Base-by-base conservation (phyloP, 352 stramenopile genomes). In the Globisporangium camurandrum region DNA sequence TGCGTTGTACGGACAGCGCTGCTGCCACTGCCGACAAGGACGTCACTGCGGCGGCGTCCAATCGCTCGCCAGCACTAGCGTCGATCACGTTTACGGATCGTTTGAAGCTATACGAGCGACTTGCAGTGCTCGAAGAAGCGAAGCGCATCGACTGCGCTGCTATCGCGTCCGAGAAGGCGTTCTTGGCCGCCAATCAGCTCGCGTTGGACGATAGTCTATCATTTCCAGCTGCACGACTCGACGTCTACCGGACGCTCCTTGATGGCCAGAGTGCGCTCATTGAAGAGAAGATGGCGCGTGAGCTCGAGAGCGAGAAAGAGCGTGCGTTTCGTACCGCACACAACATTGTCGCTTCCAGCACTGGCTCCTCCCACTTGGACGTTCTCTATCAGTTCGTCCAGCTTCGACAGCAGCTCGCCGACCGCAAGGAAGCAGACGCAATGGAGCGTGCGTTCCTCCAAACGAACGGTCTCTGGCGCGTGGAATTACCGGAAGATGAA, bases 281-380 rank as follows among this genome's bases (percentile, higher is more conserved):
- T 6, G 75, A 87, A 14, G 75, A 84, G 42, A 80, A 79, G 44
- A 64, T 83, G 59, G 57, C 81, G 55, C 61, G 71, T 0, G 69
- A 87, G 33, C 41, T 81, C 7, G 49, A 60, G 17, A 14, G 63
- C 1, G 62, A 58, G 31, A 60, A 58, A 22, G 66, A 80, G 43
- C 61, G 55, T 9, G 61, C 51, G 5, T 69, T 64, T n/a, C 47
- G 78, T 0, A 55, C 62, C 42, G 49, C 50, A 4, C 48, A 83
- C 24, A 57, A 49, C 10, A 38, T 71, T 17, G 8, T 22, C 2
- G 54, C 69, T 31, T 56, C 46, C 2, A 57, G 12, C 5, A 17
- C 4, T 19, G 11, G n/a, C n/a, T n/a, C 28, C 6, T 31, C 17
- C 46, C 50, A 54, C 0, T 59, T 64, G 43, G 50, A 49, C 2